These are phyloP conservation scores for carrot (Daucus carota) DNA, from an alignment of 129 eudicot species.

Conservation along the genomic window DNA sequence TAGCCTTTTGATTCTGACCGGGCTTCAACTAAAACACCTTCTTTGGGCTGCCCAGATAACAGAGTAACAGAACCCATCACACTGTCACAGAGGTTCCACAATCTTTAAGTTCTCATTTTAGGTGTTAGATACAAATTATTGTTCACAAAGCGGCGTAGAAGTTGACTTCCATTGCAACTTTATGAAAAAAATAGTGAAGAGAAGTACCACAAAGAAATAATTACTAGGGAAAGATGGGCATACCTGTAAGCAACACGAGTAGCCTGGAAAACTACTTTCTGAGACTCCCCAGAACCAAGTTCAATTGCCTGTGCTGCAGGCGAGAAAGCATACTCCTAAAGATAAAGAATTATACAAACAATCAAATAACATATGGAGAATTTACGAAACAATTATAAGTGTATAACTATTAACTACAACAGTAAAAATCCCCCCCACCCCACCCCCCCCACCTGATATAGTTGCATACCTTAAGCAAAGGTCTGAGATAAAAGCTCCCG, in stretches of 20 bases:
- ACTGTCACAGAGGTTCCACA: slow-evolving; percentile 34
- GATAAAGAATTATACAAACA: slow-evolving; percentile 1
- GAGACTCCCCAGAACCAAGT: slow-evolving; percentile 93
- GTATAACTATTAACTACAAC: no score
- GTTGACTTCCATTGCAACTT: neutral
- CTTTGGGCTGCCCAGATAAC: slow-evolving; percentile 87
- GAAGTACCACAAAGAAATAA: neutral
- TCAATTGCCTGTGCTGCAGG: slow-evolving; percentile 91
- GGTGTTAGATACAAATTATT: neutral
- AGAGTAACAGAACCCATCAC: slow-evolving; percentile 84
- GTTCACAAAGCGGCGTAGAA: neutral
- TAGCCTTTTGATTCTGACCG: slow-evolving; percentile 80
- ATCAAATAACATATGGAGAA: neutral
- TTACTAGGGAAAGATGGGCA: neutral
- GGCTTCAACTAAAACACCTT: slow-evolving; percentile 86
- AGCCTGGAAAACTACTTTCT: slow-evolving; percentile 81
- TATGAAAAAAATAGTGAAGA: neutral
- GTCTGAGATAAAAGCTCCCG: slow-evolving; percentile 96
- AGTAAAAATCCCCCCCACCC: neutral
- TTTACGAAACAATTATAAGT: neutral
- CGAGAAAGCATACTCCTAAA: slow-evolving; percentile 89
- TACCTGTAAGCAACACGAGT: slow-evolving; percentile 99
- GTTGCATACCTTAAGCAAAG: slow-evolving; percentile 69
- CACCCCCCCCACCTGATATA: neutral
- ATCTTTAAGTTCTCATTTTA: slow-evolving; percentile 6